These are phyloP conservation scores for Alternaria viburni DNA, from an alignment of 2,329 filamentous ascomycete genomes.

Conservation along the genomic window DNA sequence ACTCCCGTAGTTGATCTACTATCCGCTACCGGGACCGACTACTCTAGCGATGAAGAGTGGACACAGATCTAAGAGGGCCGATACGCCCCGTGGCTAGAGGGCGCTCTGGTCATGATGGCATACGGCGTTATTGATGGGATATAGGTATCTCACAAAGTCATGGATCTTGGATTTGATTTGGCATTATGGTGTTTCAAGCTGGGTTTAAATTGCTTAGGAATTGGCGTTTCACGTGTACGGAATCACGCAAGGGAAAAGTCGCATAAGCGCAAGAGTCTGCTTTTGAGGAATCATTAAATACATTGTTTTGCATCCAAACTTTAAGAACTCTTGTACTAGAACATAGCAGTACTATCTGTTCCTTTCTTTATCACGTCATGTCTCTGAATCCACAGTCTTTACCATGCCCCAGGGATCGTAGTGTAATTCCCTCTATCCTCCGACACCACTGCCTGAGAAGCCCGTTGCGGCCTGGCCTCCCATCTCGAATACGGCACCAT, in stretches of 20 bases:
- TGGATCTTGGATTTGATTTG: neutral
- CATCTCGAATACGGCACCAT: neutral
- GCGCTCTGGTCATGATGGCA: neutral
- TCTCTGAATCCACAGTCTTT: neutral
- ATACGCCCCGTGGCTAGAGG: neutral
- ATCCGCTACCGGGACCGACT: constrained; percentile 12
- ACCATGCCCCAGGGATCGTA: neutral
- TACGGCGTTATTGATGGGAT: neutral
- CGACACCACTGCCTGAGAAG: neutral
- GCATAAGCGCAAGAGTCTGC: neutral
- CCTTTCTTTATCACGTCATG: neutral
- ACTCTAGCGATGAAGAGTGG: constrained; percentile 17
- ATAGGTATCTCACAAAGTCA: neutral
- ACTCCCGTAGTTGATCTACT: constrained; percentile 8
- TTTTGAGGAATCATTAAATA: neutral
- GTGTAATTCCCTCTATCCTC: neutral
- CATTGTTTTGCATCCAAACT: neutral
- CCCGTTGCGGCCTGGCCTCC: neutral
- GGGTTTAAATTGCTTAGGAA: neutral
- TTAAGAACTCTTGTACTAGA: neutral
- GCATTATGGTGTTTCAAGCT: neutral
- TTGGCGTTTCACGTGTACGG: neutral
- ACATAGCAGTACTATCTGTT: neutral
- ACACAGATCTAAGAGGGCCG: neutral
- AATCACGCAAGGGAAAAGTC: neutral